A percentile compares a stretch with the other conserved stretches of the same genome.
phyloP scores from a whole-genome alignment of 257 asterid species.

The Linaria vulgaris region DNA sequence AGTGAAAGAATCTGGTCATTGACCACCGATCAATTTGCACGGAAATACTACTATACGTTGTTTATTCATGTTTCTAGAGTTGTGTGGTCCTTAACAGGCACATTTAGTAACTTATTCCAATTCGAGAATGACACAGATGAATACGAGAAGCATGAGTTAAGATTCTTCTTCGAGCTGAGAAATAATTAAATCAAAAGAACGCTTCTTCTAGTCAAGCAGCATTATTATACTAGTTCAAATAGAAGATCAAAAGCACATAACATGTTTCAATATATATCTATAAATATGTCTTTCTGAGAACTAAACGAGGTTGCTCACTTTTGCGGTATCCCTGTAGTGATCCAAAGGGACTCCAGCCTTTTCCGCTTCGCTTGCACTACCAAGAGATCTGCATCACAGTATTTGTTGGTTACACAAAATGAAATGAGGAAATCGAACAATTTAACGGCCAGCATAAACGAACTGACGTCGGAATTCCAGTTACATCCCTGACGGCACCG shows the following conservation, averaged over 20 bases:
- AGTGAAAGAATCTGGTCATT: constrained; percentile 22
- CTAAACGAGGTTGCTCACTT: constrained; percentile 34
- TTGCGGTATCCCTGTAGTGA: constrained; percentile 42
- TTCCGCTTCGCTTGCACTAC: constrained; percentile 83
- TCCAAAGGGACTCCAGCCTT: constrained; percentile 81
- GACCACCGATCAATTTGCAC: constrained; percentile 17
- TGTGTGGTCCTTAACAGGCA: neutral
- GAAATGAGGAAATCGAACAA: neutral
- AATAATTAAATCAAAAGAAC: neutral
- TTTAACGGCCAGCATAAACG: too few relatives aligned
- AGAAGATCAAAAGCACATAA: constrained; percentile 8
- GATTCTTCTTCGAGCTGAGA: too few relatives aligned
- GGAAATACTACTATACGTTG: neutral
- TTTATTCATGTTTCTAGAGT: neutral
- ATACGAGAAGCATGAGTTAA: neutral
- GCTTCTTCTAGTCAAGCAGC: neutral
- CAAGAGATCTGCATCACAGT: constrained; percentile 61
- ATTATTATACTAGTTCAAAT: neutral
- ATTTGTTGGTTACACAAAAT: constrained; percentile 35
- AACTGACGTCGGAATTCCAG: constrained; percentile 64
- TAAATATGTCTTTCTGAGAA: constrained; percentile 2
- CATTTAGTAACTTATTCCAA: neutral
- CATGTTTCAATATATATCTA: neutral
- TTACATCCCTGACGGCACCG: constrained; percentile 50
- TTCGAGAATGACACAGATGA: neutral